Evolutionary conservation across 2,329 filamentous ascomycete genomes (phyloP).

Genomic region (Trichoderma sp.): DNA sequence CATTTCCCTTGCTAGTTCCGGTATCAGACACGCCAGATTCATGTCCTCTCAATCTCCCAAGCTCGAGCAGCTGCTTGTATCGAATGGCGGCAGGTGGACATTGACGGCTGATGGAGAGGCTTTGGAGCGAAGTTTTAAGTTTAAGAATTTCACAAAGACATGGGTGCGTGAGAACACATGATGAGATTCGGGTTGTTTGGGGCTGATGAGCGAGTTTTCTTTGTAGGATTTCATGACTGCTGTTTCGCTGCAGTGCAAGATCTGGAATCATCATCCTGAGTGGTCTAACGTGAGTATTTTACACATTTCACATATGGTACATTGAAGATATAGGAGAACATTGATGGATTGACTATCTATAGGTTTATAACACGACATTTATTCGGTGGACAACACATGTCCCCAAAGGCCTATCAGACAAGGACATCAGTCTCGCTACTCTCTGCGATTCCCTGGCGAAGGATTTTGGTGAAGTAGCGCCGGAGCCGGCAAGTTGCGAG

Average conservation of each 20-base stretch:
- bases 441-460: constrained; percentile 62
- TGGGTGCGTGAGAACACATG: constrained; percentile 51
- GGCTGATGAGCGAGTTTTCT: background rate
- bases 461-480: constrained; percentile 56
- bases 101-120: constrained; percentile 54
- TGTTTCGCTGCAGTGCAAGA: constrained; percentile 66
- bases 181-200: background rate
- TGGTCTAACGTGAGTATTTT: constrained; percentile 65
- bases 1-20: background rate
- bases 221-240: constrained; percentile 70
- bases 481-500: constrained; percentile 33
- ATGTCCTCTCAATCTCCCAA: constrained; percentile 31
- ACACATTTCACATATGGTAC: background rate
- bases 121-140: constrained; percentile 61
- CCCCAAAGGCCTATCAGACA: constrained; percentile 63
- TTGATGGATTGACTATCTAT: background rate
- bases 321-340: background rate
- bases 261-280: constrained; percentile 71
- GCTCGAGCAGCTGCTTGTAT: constrained; percentile 43
- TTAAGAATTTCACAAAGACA: constrained; percentile 65
- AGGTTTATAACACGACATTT: constrained; percentile 71
- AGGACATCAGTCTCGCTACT: constrained; percentile 62
- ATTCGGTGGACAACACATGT: constrained; percentile 75
- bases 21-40: background rate
- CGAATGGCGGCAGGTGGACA: constrained; percentile 50